A percentile compares a stretch with the other conserved stretches of the same genome.
phyloP scores from a whole-genome alignment of 257 asterid species.

The Catharanthus roseus region DNA sequence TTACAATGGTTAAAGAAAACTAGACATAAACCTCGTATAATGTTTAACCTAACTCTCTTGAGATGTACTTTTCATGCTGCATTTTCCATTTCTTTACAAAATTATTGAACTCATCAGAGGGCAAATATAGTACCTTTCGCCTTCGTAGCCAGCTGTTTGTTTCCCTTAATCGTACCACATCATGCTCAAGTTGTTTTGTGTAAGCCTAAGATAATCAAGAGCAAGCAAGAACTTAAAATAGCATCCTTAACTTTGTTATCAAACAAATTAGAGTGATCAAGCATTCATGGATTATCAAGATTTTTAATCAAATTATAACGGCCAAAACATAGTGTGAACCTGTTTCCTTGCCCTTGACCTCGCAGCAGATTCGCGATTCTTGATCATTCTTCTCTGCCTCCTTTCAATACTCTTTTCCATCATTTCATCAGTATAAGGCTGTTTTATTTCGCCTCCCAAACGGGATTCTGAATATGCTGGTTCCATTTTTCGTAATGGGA shows the following conservation, averaged over 20 bases:
- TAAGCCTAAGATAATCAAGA: conserved; percentile 24
- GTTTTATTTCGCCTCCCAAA: conserved; percentile 8
- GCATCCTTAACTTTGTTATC: background rate
- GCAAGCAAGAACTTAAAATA: background rate
- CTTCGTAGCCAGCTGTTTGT: conserved; percentile 29
- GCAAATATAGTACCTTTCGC: conserved; percentile 25
- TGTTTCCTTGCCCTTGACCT: conserved; percentile 44
- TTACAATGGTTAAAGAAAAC: background rate
- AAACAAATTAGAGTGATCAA: too few relatives aligned
- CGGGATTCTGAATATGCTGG: conserved; percentile 14
- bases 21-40: background rate
- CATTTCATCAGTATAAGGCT: conserved; percentile 9
- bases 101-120: background rate
- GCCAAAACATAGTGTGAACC: conserved; percentile 15
- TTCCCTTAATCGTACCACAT: conserved; percentile 21
- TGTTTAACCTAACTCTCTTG: background rate
- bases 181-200: conserved; percentile 32
- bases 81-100: too few relatives aligned
- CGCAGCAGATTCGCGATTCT: conserved; percentile 56
- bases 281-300: background rate
- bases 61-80: background rate
- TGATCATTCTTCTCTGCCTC: too few relatives aligned
- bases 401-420: conserved; percentile 27
- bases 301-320: background rate
- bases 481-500: background rate